Base-by-base conservation (phyloP, 192 early-diverging fungal genomes). In the Cladochytrium replicatum region DNA sequence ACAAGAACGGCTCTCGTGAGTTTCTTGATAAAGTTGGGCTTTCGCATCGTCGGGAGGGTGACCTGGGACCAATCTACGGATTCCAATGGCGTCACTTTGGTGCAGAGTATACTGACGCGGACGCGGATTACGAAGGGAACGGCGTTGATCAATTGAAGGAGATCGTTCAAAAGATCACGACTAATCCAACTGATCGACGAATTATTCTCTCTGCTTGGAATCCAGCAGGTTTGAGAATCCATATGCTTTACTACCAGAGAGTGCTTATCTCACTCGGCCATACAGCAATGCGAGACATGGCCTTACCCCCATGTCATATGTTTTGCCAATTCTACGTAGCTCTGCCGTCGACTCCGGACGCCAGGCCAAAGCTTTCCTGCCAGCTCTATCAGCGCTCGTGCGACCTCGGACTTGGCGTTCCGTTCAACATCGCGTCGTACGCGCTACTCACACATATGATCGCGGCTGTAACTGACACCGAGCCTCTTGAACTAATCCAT, bases 1-100 rank as follows among this genome's bases (percentile, higher is more conserved):
- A 73, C 34, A 61, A 85, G 11, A 99, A 99, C 68, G 91, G 91
- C 23, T 86, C 84, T 2, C 76, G 93, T 13, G 88, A 80, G 54
- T 89, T 81, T 45, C 66, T 99, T n/a, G 95, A 97, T 63, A 69
- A 70, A 42, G 61, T 85, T 8, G 92, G 92, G 0, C 63, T 97
- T 17, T 25, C 53, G 0, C 52, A 92, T 50, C 72, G 84, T 23
- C 71, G 79, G 29, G 84, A 83, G 30, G 92, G 93, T 11, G 95
- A 96, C 46, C 56, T 99, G 22, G 94, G 94, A 0, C 68, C 55
- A 1, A 87, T 99, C 17, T 99, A 99, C 52, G 96, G 96, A 9
- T 99, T 91, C 67, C 96, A 99, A 55, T 99, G 96, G 96, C 69
- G 96, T 25, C 90, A 97, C 56, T 99, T 99, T 78, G 96, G 96